Percentiles rank a stretch among this genome's conserved stretches.
These are phyloP conservation scores for Pseudogymnoascus sp. DNA, from an alignment of 2,329 filamentous ascomycete genomes.

Conservation along the genomic window DNA sequence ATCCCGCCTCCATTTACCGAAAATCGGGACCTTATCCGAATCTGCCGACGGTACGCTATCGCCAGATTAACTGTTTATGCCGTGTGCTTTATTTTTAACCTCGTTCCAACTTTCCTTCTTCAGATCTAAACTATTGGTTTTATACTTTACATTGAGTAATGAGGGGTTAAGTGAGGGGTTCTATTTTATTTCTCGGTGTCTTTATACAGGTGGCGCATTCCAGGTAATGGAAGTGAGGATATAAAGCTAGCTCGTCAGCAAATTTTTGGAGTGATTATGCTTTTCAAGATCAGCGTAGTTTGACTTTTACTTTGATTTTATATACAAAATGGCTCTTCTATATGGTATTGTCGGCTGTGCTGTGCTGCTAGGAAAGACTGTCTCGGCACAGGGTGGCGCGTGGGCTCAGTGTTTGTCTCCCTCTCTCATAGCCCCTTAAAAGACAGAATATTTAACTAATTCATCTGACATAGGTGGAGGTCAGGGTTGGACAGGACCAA, in stretches of 20 bases:
- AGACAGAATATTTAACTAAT: background rate
- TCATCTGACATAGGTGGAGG: conserved; percentile 20
- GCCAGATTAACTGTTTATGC: background rate
- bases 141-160: background rate
- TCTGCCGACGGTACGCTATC: background rate
- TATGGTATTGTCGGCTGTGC: background rate
- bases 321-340: background rate
- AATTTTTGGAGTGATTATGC: background rate
- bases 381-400: background rate
- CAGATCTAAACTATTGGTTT: background rate
- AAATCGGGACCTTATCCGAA: background rate
- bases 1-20: background rate
- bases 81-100: background rate
- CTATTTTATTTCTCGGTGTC: background rate
- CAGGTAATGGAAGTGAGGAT: background rate
- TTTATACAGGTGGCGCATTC: background rate
- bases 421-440: background rate
- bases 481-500: conserved; percentile 24
- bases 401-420: background rate
- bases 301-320: background rate
- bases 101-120: background rate
- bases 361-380: background rate
- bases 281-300: background rate
- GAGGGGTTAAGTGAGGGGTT: background rate
- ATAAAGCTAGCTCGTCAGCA: background rate